Conservation (phyloP, 23 red algal species). For the Rhodosorus marinus region DNA sequence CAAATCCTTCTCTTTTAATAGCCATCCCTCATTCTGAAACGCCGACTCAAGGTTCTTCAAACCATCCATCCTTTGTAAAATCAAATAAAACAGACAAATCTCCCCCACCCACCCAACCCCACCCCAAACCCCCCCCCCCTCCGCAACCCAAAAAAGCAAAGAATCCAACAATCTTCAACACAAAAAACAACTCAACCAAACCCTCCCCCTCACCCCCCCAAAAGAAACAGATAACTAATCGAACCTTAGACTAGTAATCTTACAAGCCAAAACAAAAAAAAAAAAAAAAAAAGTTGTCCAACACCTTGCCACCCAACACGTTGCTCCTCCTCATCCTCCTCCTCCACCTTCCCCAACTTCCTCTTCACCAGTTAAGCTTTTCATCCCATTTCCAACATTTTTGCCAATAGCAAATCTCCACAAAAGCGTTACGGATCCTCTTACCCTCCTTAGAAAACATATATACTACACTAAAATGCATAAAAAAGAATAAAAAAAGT, state of each 20-base stretch:
- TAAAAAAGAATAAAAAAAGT: too few species aligned
- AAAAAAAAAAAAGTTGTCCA: background rate
- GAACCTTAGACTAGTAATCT: too few species aligned
- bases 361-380: too few species aligned
- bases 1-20: constrained; percentile 38
- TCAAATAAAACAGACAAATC: background rate
- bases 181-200: background rate
- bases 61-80: constrained; percentile 35
- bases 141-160: background rate
- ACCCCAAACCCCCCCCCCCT: background rate
- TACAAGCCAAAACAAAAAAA: background rate
- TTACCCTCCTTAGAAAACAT: too few species aligned
- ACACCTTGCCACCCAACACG: too few species aligned
- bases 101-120: background rate
- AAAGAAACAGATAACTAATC: background rate
- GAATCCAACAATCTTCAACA: background rate
- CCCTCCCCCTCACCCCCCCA: background rate
- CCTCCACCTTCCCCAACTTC: too few species aligned
- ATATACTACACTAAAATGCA: too few species aligned
- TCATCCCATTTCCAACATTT: too few species aligned
- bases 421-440: too few species aligned
- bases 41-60: constrained; percentile 15
- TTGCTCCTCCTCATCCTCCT: too few species aligned
- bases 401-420: too few species aligned
- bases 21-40: constrained; percentile 52